These are phyloP conservation scores for Clitopilus hobsonii DNA, from an alignment of 768 basidiomycete genomes.

Conservation along the genomic window DNA sequence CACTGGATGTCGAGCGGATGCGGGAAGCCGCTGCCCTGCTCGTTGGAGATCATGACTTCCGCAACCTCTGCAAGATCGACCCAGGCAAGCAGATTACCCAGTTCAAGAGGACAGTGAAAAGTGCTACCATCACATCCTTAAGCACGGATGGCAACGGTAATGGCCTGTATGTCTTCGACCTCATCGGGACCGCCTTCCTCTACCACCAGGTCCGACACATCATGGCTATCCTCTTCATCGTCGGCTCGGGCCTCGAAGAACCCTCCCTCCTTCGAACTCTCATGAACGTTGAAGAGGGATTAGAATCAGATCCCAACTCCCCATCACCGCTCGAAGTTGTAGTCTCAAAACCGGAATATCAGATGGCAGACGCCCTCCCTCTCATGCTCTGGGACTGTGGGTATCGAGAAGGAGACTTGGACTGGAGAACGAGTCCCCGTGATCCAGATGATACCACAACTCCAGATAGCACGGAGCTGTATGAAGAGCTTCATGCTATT, in stretches of 20 bases:
- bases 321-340: slow-evolving; percentile 41
- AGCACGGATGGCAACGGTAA: slow-evolving; percentile 18
- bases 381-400: slow-evolving; percentile 90
- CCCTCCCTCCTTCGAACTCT: slow-evolving; percentile 68
- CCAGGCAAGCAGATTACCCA: slow-evolving; percentile 84
- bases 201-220: slow-evolving; percentile 97
- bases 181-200: slow-evolving; percentile 83
- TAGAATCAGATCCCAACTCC: slow-evolving; percentile 29
- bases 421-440: slow-evolving; percentile 53
- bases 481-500: slow-evolving; percentile 48
- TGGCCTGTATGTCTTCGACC: slow-evolving; percentile 69
- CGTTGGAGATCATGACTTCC: slow-evolving; percentile 90
- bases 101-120: slow-evolving; percentile 65
- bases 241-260: slow-evolving; percentile 75
- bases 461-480: slow-evolving; percentile 30
- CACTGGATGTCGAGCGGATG: slow-evolving; percentile 74
- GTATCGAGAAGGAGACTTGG: slow-evolving; percentile 60
- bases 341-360: slow-evolving; percentile 79
- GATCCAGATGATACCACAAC: slow-evolving; percentile 13
- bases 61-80: slow-evolving; percentile 93
- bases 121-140: slow-evolving; percentile 57
- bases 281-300: slow-evolving; percentile 61
- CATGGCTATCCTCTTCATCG: slow-evolving; percentile 85
- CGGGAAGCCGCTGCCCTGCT: slow-evolving; percentile 64
- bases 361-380: slow-evolving; percentile 90